Evolutionary conservation across 2,329 filamentous ascomycete genomes (phyloP).

Genomic region (Claviceps paspali): DNA sequence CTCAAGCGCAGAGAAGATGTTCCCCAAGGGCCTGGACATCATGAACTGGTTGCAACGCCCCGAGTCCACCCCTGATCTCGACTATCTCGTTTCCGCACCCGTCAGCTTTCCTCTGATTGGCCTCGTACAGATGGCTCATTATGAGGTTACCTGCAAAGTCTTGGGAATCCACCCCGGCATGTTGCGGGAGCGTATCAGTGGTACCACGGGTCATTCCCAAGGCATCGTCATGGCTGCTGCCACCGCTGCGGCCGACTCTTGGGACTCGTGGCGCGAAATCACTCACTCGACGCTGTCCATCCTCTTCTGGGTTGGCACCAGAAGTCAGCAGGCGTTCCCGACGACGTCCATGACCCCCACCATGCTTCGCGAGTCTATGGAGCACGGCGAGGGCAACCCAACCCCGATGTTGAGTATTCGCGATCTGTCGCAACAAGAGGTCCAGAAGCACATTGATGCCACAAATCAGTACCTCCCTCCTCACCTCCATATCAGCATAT

Average conservation of each 20-base stretch:
- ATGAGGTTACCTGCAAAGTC: conserved; percentile 83
- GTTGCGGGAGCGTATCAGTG: conserved; percentile 68
- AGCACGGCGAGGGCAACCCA: conserved; percentile 86
- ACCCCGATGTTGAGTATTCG: conserved; percentile 98
- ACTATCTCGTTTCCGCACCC: conserved; percentile 87
- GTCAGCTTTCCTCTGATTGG: conserved; percentile 95
- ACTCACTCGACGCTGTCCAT: conserved; percentile 72
- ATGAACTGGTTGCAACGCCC: conserved; percentile 83
- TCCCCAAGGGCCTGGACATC: conserved; percentile 90
- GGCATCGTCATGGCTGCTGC: conserved; percentile 87
- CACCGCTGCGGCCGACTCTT: conserved; percentile 78
- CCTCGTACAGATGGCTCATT: conserved; percentile 89
- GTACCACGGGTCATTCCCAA: conserved; percentile 91
- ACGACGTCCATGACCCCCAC: conserved; percentile 84
- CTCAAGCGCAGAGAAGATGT: conserved; percentile 82
- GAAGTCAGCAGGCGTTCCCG: conserved; percentile 94
- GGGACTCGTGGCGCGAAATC: conserved; percentile 79
- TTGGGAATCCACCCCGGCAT: conserved; percentile 81
- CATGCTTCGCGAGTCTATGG: conserved; percentile 81
- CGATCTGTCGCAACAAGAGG: conserved; percentile 71
- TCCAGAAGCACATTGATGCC: conserved; percentile 91
- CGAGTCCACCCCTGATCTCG: conserved; percentile 80
- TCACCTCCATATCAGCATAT: conserved; percentile 88
- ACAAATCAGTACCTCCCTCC: conserved; percentile 92
- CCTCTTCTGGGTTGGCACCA: conserved; percentile 95